Percentiles rank a stretch among this genome's conserved stretches.
These are phyloP conservation scores for Tagetes erecta DNA, from an alignment of 129 eudicot species.

Conservation along the genomic window DNA sequence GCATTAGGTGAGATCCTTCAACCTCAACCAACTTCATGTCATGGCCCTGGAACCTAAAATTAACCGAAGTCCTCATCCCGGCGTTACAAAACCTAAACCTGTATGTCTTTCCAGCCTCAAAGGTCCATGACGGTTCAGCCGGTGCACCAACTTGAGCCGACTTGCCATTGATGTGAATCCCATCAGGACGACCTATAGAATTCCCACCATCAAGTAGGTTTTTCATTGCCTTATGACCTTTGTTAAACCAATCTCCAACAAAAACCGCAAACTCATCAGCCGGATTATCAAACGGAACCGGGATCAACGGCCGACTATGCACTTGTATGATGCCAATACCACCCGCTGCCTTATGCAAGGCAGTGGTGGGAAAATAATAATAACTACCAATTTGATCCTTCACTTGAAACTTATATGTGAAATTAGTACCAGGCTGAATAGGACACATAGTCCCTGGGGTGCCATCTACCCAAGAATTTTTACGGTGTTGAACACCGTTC, in stretches of 20 bases:
- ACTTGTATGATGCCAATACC: constrained; percentile 60
- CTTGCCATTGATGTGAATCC: constrained; percentile 73
- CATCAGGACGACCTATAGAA: constrained; percentile 70
- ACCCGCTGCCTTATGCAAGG: constrained; percentile 62
- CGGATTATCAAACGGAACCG: constrained; percentile 70
- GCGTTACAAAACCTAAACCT: constrained; percentile 75
- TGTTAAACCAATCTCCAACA: constrained; percentile 90
- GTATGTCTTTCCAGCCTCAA: constrained; percentile 72
- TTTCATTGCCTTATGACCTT: constrained; percentile 60
- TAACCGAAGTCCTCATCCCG: constrained; percentile 70
- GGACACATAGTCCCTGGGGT: constrained; percentile 91
- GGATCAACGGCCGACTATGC: constrained; percentile 71
- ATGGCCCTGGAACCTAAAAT: constrained; percentile 76
- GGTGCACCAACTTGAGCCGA: constrained; percentile 45
- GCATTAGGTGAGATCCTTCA: constrained; percentile 87
- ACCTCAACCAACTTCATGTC: constrained; percentile 75
- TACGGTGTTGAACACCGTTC: constrained; percentile 85
- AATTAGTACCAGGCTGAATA: constrained; percentile 72
- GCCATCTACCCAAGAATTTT: constrained; percentile 89
- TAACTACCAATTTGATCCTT: constrained; percentile 91
- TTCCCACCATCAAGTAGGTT: constrained; percentile 60
- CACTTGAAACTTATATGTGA: constrained; percentile 76
- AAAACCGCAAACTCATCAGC: constrained; percentile 61
- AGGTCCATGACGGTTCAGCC: constrained; percentile 56
- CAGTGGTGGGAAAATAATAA: constrained; percentile 68